Evolutionary conservation across 805 yeast species (phyloP).

Genomic region (Candida coquimbonensis): DNA sequence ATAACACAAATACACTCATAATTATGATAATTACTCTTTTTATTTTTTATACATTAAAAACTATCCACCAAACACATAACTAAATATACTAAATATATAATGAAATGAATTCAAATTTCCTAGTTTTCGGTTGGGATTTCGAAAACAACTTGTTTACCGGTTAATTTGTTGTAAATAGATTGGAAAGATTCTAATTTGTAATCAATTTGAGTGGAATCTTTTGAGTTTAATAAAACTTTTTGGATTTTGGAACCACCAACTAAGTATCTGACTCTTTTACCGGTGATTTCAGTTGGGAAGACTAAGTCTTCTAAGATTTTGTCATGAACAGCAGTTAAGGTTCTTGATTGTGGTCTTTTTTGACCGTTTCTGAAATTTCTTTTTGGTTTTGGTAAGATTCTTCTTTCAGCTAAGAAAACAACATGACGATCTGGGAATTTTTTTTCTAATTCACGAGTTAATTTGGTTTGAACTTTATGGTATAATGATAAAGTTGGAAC

Average conservation of each 20-base stretch:
- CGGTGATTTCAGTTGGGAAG: constrained; percentile 98
- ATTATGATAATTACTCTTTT: not conserved
- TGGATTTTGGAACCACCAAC: constrained; percentile 98
- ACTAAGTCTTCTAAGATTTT: constrained; percentile 97
- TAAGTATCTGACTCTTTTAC: constrained; percentile 98
- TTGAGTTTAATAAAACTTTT: constrained; percentile 95
- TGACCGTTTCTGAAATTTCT: constrained; percentile 90
- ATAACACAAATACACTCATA: not conserved
- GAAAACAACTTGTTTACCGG: constrained; percentile 99
- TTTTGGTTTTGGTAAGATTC: constrained; percentile 98
- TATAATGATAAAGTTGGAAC: constrained; percentile 86
- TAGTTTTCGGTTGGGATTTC: constrained; percentile 65
- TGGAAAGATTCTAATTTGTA: constrained; percentile 99
- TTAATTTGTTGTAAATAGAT: constrained; percentile 95
- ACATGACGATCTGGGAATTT: constrained; percentile 99
- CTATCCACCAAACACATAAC: not conserved
- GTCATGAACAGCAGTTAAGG: constrained; percentile 98
- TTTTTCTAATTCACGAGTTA: constrained; percentile 99
- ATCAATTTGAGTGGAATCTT: constrained; percentile 94
- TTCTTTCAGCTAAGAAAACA: constrained; percentile 98
- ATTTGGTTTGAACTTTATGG: constrained; percentile 96
- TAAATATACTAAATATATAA: too few species aligned
- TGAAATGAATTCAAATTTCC: too few species aligned
- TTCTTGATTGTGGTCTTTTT: constrained; percentile 99
- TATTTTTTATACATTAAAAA: constrained; percentile 8